These are phyloP conservation scores for Phytophthora rubi DNA, from an alignment of 352 stramenopile species.

Conservation along the genomic window DNA sequence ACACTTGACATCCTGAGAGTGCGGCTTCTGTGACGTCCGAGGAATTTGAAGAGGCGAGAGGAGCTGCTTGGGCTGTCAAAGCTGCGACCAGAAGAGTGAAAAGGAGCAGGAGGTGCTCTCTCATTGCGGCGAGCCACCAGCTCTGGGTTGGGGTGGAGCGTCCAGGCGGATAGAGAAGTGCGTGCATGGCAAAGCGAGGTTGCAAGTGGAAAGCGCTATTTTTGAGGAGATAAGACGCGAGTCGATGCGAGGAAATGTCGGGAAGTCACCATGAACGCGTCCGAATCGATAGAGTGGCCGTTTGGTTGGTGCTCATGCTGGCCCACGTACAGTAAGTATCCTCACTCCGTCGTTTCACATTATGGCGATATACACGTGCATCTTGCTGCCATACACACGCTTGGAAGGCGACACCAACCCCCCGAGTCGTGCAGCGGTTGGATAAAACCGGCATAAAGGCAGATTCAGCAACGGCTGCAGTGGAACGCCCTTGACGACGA, in stretches of 20 bases:
- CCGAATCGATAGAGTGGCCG: too few relatives aligned
- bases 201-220: slow-evolving; percentile 5
- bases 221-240: slow-evolving; percentile 17
- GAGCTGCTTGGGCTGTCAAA: slow-evolving; percentile 7
- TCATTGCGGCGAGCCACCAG: slow-evolving; percentile 15
- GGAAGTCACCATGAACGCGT: neutral
- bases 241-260: neutral
- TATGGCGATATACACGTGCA: too few relatives aligned
- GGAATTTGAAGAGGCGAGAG: slow-evolving; percentile 12
- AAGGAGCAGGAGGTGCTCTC: slow-evolving; percentile 14
- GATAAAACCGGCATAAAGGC: too few relatives aligned
- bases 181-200: neutral
- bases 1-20: slow-evolving; percentile 39
- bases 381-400: too few relatives aligned
- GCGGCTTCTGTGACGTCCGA: slow-evolving; percentile 22
- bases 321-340: too few relatives aligned
- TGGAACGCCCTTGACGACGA: too few relatives aligned
- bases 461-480: too few relatives aligned
- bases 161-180: neutral
- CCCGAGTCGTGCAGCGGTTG: too few relatives aligned
- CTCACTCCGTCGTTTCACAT: too few relatives aligned
- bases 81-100: neutral
- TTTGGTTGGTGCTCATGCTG: too few relatives aligned
- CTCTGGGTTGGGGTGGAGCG: neutral
- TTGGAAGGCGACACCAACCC: too few relatives aligned